Evolutionary conservation across 495 filamentous ascomycete genomes (phyloP).

Genomic region (Aspergillus nanangensis): DNA sequence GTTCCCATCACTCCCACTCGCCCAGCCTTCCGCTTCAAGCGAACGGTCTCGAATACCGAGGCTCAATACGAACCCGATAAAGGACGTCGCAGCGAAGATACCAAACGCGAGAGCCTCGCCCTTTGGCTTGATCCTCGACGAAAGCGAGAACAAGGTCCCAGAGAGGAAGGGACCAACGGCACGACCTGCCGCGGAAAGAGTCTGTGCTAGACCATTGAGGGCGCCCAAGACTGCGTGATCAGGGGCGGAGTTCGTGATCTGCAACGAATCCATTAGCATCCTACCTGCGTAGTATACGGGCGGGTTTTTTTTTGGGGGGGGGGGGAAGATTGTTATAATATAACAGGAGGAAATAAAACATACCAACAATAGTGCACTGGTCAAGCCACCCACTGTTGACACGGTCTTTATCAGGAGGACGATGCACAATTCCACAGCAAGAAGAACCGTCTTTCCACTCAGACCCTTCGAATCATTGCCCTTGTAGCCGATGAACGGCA

Average conservation of each 20-base stretch:
- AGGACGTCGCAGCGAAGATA: slow-evolving; percentile 72
- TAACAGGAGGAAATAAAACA: slow-evolving; percentile 21
- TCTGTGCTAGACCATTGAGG: slow-evolving; percentile 91
- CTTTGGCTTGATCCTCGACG: slow-evolving; percentile 63
- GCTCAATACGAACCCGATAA: slow-evolving; percentile 71
- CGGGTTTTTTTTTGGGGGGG: slow-evolving; percentile 2
- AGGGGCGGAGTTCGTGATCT: slow-evolving; percentile 92
- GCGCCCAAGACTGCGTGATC: slow-evolving; percentile 83
- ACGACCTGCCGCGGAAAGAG: slow-evolving; percentile 84
- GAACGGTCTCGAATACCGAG: slow-evolving; percentile 60
- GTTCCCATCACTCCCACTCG: slow-evolving; percentile 48
- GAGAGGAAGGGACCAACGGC: slow-evolving; percentile 86
- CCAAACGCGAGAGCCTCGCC: slow-evolving; percentile 85
- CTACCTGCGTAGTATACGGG: slow-evolving; percentile 7
- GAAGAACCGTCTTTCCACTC: slow-evolving; percentile 58
- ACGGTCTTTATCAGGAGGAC: slow-evolving; percentile 85
- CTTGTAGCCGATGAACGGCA: slow-evolving; percentile 86
- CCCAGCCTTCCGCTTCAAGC: slow-evolving; percentile 59
- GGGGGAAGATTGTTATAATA: not conserved
- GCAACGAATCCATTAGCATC: no score
- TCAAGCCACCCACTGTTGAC: slow-evolving; percentile 81
- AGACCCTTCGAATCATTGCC: slow-evolving; percentile 39
- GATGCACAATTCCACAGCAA: slow-evolving; percentile 64
- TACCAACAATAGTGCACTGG: slow-evolving; percentile 82
- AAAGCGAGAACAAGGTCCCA: slow-evolving; percentile 74